A percentile compares a stretch with the other conserved stretches of the same genome.
Evolutionary conservation across 2,329 filamentous ascomycete species (phyloP).

Genomic region (Penicillium paneum): DNA sequence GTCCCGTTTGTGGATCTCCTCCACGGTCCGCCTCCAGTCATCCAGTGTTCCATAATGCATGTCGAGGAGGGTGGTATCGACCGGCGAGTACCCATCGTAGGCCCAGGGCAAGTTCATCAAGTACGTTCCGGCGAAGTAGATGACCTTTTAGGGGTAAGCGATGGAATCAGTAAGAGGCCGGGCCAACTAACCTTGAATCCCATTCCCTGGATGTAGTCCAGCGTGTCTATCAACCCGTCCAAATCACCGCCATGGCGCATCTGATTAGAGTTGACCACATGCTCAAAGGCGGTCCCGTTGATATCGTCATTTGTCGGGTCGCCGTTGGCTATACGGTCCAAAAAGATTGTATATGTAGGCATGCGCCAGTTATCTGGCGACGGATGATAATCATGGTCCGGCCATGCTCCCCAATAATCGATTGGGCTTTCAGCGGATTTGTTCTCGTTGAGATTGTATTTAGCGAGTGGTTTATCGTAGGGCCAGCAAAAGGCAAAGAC

Average conservation of each 20-base stretch:
- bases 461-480: constrained; percentile 50
- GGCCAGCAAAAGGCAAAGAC: constrained; percentile 30
- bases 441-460: constrained; percentile 62
- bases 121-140: constrained; percentile 62
- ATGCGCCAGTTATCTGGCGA: constrained; percentile 63
- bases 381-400: constrained; percentile 47
- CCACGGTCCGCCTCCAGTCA: constrained; percentile 56
- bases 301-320: constrained; percentile 61
- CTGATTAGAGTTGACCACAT: constrained; percentile 59
- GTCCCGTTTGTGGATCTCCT: constrained; percentile 58
- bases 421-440: constrained; percentile 52
- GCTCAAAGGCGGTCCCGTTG: constrained; percentile 47
- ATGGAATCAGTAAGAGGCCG: neutral
- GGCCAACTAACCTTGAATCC: constrained; percentile 54
- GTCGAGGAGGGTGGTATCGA: constrained; percentile 64
- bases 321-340: constrained; percentile 63
- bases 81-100: constrained; percentile 57
- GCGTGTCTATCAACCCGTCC: constrained; percentile 55
- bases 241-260: constrained; percentile 63
- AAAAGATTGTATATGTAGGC: constrained; percentile 63
- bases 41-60: constrained; percentile 59
- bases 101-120: constrained; percentile 65
- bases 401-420: constrained; percentile 57
- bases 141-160: constrained; percentile 38
- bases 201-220: constrained; percentile 64